Evolutionary conservation across 225 moss, liverwort and hornwort species (phyloP), one percentile per base, ranked within the genome.

Genomic region (Physcomitrellopsis africana): DNA sequence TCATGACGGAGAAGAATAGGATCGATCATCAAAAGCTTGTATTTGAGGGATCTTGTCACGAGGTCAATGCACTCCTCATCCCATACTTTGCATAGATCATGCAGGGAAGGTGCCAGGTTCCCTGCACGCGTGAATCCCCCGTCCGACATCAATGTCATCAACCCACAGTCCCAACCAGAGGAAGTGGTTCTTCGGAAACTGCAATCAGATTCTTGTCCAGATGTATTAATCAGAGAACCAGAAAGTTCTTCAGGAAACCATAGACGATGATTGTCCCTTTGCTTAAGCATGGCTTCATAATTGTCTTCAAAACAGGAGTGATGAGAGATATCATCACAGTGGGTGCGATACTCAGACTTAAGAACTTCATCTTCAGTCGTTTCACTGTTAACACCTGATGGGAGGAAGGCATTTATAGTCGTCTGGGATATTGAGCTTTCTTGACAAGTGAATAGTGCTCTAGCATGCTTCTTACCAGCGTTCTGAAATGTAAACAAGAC

Each of bases 61-160:
- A 87, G 87, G 64, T 87, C 84, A 32, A 84, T 79, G 64, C 51
- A 81, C 55, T 87, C 79, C 27, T 79, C 81, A 46, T 87, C 81
- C 87, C 84, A 84, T 56, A 81, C 27, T 79, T 68, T 84, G 76
- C 87, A 87, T 27, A 87, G 74, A 51, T 87, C 87, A 70, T 87
- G 84, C 14, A 87, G 51, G 72, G 79, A 81, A 22, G 81, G 84
- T 48, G 67, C 73, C 29, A 70, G 58, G 59, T 64, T 76, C 9
- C 62, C 69, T 9, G 69, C 32, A 46, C 58, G 73, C 58, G 59
- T 14, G n/a, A 79, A 27, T 55, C 70, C 75, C 41, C 79, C 61
- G 55, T 82, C 82, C 26, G 56, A 66, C 75, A 82, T 75, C 8
- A 79, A 66, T 55, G 79, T 79, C 75, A 69, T 82, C 43, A 80